Evolutionary conservation across 2,329 filamentous ascomycete genomes (phyloP).

Genomic region (Ascochyta lentis): DNA sequence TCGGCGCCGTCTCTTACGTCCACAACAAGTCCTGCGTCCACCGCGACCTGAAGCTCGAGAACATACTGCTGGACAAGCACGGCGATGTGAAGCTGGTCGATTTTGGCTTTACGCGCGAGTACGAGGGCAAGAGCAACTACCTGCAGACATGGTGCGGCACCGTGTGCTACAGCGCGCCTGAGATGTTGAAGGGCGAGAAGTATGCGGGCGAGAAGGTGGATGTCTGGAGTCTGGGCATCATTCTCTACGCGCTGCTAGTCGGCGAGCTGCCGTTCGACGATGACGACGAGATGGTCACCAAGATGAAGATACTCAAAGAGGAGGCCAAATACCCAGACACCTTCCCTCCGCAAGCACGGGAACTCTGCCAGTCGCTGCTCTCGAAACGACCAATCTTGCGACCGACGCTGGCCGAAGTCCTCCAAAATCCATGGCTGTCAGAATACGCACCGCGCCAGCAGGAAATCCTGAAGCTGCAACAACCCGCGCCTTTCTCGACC

Average conservation of each 20-base stretch:
- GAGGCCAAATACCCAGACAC: slow-evolving; percentile 86
- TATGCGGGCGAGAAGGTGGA: slow-evolving; percentile 98
- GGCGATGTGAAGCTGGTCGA: slow-evolving; percentile 98
- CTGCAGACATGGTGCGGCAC: slow-evolving; percentile 98
- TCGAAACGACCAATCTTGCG: slow-evolving; percentile 88
- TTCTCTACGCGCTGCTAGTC: slow-evolving; percentile 80
- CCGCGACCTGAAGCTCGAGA: slow-evolving; percentile 94
- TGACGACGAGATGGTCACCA: slow-evolving; percentile 87
- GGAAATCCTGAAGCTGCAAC: slow-evolving; percentile 82
- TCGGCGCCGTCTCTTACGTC: slow-evolving; percentile 93
- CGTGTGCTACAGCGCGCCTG: slow-evolving; percentile 95
- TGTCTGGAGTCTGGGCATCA: slow-evolving; percentile 89
- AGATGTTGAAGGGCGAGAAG: slow-evolving; percentile 98
- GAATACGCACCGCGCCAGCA: slow-evolving; percentile 89
- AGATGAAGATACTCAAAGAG: slow-evolving; percentile 80
- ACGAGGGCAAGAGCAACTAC: slow-evolving; percentile 92
- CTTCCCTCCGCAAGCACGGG: slow-evolving; percentile 77
- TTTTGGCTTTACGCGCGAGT: slow-evolving; percentile 97
- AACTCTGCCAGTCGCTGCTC: slow-evolving; percentile 78
- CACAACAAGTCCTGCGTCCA: slow-evolving; percentile 96
- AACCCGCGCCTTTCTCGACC: slow-evolving; percentile 83
- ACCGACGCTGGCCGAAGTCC: slow-evolving; percentile 81
- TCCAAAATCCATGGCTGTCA: slow-evolving; percentile 84
- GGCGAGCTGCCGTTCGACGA: slow-evolving; percentile 95
- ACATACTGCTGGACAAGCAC: slow-evolving; percentile 93